Percentiles rank a stretch among this genome's conserved stretches.
These are phyloP conservation scores for Leccinum disarticulatum DNA, from an alignment of 768 basidiomycete species.

Conservation along the genomic window DNA sequence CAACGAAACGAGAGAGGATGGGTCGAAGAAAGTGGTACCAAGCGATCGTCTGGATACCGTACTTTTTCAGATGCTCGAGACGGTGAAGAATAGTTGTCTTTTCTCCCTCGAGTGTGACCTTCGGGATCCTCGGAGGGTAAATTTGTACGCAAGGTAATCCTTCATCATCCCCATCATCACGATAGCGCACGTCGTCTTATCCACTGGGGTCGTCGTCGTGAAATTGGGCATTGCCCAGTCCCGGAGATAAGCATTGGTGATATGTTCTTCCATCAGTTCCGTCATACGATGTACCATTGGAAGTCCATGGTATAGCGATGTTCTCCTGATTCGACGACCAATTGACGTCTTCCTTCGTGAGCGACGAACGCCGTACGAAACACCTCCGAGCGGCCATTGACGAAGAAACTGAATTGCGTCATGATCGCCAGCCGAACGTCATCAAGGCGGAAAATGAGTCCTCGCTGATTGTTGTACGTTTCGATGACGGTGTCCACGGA, in stretches of 20 bases:
- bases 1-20: constrained; percentile 37
- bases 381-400: constrained; percentile 37
- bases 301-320: constrained; percentile 29
- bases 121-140: constrained; percentile 37
- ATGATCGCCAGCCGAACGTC: constrained; percentile 45
- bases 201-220: constrained; percentile 43
- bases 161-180: constrained; percentile 45
- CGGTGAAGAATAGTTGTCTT: constrained; percentile 32
- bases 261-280: constrained; percentile 21
- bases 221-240: constrained; percentile 45
- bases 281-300: constrained; percentile 25
- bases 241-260: constrained; percentile 29
- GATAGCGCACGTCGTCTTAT: constrained; percentile 38
- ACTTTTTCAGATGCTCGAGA: constrained; percentile 39
- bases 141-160: constrained; percentile 38
- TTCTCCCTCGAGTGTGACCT: constrained; percentile 44
- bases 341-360: constrained; percentile 24
- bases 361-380: constrained; percentile 34
- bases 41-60: constrained; percentile 36
- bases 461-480: constrained; percentile 37
- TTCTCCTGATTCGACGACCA: constrained; percentile 25
- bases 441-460: constrained; percentile 46
- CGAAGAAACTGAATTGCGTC: constrained; percentile 40
- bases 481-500: constrained; percentile 37
- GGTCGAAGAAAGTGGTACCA: constrained; percentile 44